These are phyloP conservation scores for Lentinula aciculospora DNA, from an alignment of 768 basidiomycete genomes.

Conservation along the genomic window DNA sequence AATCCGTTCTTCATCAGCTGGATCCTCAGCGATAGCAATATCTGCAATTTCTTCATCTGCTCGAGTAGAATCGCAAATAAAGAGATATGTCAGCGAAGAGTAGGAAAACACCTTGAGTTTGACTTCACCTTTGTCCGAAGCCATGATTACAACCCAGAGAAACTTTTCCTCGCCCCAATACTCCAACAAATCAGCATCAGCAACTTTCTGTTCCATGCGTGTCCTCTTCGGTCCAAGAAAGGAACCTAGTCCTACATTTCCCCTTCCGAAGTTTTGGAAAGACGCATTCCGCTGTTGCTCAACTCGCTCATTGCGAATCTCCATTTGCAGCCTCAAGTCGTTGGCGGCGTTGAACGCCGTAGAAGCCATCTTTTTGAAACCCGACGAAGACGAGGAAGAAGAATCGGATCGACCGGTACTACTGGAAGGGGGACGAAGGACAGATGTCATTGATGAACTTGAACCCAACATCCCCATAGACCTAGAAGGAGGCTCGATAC, in stretches of 20 bases:
- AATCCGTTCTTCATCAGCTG: slow-evolving; percentile 2
- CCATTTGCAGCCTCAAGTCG: background rate
- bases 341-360: background rate
- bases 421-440: background rate
- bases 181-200: slow-evolving; percentile 3
- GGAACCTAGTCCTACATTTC: background rate
- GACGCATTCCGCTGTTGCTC: background rate
- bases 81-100: background rate
- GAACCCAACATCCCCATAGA: background rate
- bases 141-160: slow-evolving; percentile 6
- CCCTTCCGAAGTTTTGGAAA: background rate
- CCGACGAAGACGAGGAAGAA: background rate
- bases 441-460: background rate
- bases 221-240: slow-evolving; percentile 1
- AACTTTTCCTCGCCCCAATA: background rate
- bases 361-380: background rate
- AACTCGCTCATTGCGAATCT: background rate
- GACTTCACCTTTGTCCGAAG: slow-evolving; percentile 2
- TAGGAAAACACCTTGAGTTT: background rate
- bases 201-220: background rate
- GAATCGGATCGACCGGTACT: background rate
- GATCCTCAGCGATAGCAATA: background rate
- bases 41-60: slow-evolving; percentile 3
- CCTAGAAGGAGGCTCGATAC: background rate
- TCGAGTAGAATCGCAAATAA: background rate